Conservation (phyloP, 345 rosid genomes). For the Hypericum perforatum region DNA sequence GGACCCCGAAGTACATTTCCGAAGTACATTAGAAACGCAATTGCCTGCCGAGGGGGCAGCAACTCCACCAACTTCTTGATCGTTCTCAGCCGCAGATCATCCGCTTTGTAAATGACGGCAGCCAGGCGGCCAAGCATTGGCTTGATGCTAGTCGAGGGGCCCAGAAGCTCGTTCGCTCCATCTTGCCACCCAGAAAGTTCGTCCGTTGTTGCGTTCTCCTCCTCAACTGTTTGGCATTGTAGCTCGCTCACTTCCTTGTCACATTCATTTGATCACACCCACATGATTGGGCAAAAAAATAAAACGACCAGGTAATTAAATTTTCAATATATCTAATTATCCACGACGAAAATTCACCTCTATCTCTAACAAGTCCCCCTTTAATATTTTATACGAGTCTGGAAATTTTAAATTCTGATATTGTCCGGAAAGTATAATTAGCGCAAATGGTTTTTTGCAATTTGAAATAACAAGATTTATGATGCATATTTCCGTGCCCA, state of each 20-base stretch:
- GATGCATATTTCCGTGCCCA: too few species aligned
- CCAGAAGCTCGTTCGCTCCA: conserved; percentile 36
- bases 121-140: conserved; percentile 37
- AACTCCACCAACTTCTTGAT: conserved; percentile 44
- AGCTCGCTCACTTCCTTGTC: conserved; percentile 72
- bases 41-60: conserved; percentile 54
- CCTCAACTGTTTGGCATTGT: conserved; percentile 79
- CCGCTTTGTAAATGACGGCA: conserved; percentile 43
- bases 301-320: too few species aligned
- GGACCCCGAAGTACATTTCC: conserved; percentile 65
- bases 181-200: conserved; percentile 82
- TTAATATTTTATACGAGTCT: too few species aligned
- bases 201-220: conserved; percentile 66
- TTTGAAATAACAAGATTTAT: too few species aligned
- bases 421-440: too few species aligned
- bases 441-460: too few species aligned
- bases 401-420: too few species aligned
- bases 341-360: too few species aligned
- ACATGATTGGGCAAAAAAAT: too few species aligned
- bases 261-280: too few species aligned
- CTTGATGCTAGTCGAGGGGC: conserved; percentile 12
- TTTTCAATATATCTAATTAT: too few species aligned
- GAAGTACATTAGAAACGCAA: conserved; percentile 59
- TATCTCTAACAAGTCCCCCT: too few species aligned
- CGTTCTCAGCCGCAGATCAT: conserved; percentile 55